Conservation (phyloP, 2,329 filamentous ascomycete species). For the Myriosclerotinia curreyana region DNA sequence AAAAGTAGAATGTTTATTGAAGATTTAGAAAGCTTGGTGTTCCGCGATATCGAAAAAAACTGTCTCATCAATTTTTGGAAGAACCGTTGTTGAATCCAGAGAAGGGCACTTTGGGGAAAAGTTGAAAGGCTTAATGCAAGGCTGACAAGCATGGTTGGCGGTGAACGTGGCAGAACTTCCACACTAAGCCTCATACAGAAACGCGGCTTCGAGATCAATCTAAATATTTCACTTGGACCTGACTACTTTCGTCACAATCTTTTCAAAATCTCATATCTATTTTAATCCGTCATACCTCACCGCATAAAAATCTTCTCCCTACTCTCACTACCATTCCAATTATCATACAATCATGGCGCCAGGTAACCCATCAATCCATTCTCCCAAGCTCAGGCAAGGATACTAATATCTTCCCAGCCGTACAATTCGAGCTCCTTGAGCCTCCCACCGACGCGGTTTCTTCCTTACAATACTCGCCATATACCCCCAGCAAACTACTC, state of each 20-base stretch:
- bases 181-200: constrained; percentile 10
- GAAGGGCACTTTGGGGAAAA: constrained; percentile 14
- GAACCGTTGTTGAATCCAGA: neutral
- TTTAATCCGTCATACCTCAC: too few relatives aligned
- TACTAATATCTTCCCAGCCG: constrained; percentile 43
- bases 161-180: neutral
- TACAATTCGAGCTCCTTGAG: constrained; percentile 79
- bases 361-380: constrained; percentile 38
- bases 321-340: neutral
- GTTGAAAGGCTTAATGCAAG: constrained; percentile 14
- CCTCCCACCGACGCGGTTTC: constrained; percentile 87
- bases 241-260: neutral
- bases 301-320: neutral
- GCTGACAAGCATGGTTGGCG: constrained; percentile 12
- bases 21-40: neutral
- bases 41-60: neutral
- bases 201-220: constrained; percentile 7
- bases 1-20: neutral
- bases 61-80: neutral
- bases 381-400: constrained; percentile 18
- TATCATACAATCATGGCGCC: constrained; percentile 26
- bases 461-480: constrained; percentile 77
- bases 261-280: neutral
- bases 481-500: constrained; percentile 71
- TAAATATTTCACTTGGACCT: constrained; percentile 19